Evolutionary conservation across 805 yeast species (phyloP).

Genomic region (Tetrapisispora pingtungensis): DNA sequence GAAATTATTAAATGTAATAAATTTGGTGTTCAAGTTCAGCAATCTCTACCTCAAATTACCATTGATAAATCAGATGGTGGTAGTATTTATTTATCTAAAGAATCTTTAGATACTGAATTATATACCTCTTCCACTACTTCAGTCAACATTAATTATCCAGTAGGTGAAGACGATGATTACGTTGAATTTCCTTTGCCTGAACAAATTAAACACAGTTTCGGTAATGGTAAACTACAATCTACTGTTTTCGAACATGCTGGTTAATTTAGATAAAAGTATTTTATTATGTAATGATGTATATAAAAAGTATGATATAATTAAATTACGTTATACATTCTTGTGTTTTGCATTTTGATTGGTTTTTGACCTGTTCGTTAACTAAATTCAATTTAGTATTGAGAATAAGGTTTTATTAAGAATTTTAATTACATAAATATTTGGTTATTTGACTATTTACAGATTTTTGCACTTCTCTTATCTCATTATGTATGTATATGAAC

Average conservation of each 20-base stretch:
- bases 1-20: slow-evolving; percentile 74
- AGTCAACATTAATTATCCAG: slow-evolving; percentile 75
- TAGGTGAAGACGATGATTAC: slow-evolving; percentile 58
- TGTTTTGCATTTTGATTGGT: no score
- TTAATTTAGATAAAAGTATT: slow-evolving; percentile 24
- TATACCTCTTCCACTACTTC: slow-evolving; percentile 80
- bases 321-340: background rate
- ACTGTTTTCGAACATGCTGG: slow-evolving; percentile 79
- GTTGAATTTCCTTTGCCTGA: slow-evolving; percentile 83
- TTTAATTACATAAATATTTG: background rate
- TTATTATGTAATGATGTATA: background rate
- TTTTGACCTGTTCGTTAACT: no score
- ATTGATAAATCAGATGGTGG: slow-evolving; percentile 88
- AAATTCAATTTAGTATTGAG: background rate
- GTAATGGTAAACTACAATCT: slow-evolving; percentile 51
- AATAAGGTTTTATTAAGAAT: background rate
- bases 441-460: slow-evolving; percentile 6
- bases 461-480: background rate
- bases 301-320: background rate
- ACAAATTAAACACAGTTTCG: slow-evolving; percentile 70
- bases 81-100: slow-evolving; percentile 62
- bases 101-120: slow-evolving; percentile 63
- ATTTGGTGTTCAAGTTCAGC: slow-evolving; percentile 79
- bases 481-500: no score
- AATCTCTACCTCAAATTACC: slow-evolving; percentile 71